Evolutionary conservation across 2,329 filamentous ascomycete species (phyloP), one percentile per base, ranked within the genome.

Genomic region (Phialophora tarda): DNA sequence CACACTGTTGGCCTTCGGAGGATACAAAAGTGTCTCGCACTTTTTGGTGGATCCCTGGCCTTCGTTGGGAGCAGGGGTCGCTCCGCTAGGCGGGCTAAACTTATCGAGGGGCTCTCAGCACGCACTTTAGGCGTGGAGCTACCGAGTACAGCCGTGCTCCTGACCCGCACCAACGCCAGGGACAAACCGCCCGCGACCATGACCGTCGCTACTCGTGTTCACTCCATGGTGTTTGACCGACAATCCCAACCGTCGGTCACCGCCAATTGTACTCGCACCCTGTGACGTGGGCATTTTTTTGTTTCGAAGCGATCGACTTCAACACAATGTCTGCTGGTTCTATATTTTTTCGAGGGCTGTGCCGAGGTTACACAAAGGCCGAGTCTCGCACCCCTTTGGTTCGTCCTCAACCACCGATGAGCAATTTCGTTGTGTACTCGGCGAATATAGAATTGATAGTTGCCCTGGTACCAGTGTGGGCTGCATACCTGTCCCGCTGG

Each of bases 51-150:
- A 66, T 61, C 32, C 21, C 12, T 26, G 21, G 44, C 55, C 26
- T 63, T 62, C 44, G 34, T 70, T 70, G 65, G 68, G 65, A 66
- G 68, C 62, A 62, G 59, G 66, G 66, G 66, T 65, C 17, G 38
- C 30, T 41, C 23, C 30, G 34, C 53, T 51, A 61, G 48, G 59
- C 47, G 59, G 66, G 66, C 66, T 69, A 69, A 69, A 69, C 66
- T 66, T 69, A 69, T 63, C 66, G 59, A 61, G 59, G 59, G 59
- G 59, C 47, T 24, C 48, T 61, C 57, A 59, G 59, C 59, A 53
- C 48, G 30, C n/a, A 32, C 10, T 53, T 61, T 53, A 54, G 59
- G 59, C 48, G 47, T 53, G 28, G 47, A 38, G 48, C 47, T 41
- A n/a, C n/a, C n/a, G n/a, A n/a, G n/a, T n/a, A 61, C 48, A 26